Evolutionary conservation across 371 early-diverging fungal genomes (phyloP).

Genomic region (Mortierella sp.): DNA sequence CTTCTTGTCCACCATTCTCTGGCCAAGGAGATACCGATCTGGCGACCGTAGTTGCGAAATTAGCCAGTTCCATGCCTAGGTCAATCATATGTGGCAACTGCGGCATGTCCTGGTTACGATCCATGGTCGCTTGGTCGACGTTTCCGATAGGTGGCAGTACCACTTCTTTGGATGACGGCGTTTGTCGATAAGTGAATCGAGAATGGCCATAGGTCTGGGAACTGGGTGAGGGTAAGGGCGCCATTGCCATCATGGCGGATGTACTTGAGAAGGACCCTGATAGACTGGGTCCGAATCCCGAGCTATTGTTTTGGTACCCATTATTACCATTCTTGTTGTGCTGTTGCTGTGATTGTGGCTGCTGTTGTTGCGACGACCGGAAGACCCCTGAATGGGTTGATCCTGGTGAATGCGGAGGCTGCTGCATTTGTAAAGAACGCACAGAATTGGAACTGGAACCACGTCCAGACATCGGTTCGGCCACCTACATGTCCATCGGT

Average conservation of each 20-base stretch:
- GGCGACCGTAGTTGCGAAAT: constrained; percentile 38
- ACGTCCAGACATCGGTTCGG: constrained; percentile 4
- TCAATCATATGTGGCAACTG: constrained; percentile 48
- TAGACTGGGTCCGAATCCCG: constrained; percentile 4
- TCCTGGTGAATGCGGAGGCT: constrained; percentile 34
- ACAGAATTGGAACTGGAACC: constrained; percentile 41
- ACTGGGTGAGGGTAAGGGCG: constrained; percentile 21
- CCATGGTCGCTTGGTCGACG: constrained; percentile 19
- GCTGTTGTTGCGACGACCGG: constrained; percentile 15
- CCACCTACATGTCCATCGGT: neutral
- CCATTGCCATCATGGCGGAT: constrained; percentile 13
- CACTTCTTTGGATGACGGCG: neutral
- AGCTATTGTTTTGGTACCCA: neutral
- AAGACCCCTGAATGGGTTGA: constrained; percentile 29
- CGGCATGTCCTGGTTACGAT: constrained; percentile 36
- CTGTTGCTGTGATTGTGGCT: no score
- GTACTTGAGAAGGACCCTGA: neutral
- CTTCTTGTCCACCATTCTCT: neutral
- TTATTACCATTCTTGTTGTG: no score
- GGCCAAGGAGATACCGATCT: constrained; percentile 13
- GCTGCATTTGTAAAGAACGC: constrained; percentile 18
- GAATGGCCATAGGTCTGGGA: constrained; percentile 6
- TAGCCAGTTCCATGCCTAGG: constrained; percentile 46
- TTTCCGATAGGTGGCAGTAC: constrained; percentile 18
- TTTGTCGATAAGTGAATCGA: neutral